phyloP scores from a whole-genome alignment of 1,284 basidiomycete species.

The Exobasidium cylindrosporum region DNA sequence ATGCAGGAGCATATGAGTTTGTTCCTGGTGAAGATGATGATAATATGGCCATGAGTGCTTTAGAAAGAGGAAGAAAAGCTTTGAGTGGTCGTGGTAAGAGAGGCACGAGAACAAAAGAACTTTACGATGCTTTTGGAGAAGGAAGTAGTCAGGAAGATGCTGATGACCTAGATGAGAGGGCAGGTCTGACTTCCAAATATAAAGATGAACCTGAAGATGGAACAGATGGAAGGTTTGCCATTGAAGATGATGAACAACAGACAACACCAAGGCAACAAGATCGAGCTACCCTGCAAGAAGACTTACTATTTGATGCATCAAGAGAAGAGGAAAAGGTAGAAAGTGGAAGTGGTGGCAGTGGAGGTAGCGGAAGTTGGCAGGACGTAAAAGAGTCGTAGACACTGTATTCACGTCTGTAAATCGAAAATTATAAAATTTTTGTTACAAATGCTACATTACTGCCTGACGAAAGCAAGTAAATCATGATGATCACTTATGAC shows the following conservation, averaged over 20 bases:
- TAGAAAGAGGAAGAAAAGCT: conserved; percentile 18
- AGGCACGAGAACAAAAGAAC: conserved; percentile 49
- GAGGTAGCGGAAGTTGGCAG: conserved; percentile 12
- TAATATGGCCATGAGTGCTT: conserved; percentile 43
- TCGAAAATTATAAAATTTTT: too few species aligned
- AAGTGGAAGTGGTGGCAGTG: conserved; percentile 1
- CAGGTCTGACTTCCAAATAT: not conserved
- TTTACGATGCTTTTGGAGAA: conserved; percentile 57
- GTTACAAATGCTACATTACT: too few species aligned
- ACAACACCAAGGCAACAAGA: conserved; percentile 17
- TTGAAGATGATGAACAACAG: conserved; percentile 8
- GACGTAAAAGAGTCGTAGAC: conserved; percentile 1
- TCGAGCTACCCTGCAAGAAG: conserved; percentile 33
- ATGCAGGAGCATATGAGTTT: conserved; percentile 62
- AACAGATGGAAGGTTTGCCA: conserved; percentile 16
- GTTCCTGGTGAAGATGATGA: conserved; percentile 67
- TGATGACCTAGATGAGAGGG: conserved; percentile 14
- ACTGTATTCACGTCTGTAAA: too few species aligned
- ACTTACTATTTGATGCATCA: conserved; percentile 8
- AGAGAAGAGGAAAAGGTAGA: not conserved
- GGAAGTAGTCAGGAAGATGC: conserved; percentile 53
- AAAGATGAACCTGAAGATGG: conserved; percentile 18
- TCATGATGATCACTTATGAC: too few species aligned
- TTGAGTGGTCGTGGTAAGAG: conserved; percentile 17
- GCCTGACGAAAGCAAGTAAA: too few species aligned